Percentiles rank a stretch among this genome's conserved stretches.
phyloP scores from a whole-genome alignment of 73 alveolate genomes.

The Diophrys sp. region DNA sequence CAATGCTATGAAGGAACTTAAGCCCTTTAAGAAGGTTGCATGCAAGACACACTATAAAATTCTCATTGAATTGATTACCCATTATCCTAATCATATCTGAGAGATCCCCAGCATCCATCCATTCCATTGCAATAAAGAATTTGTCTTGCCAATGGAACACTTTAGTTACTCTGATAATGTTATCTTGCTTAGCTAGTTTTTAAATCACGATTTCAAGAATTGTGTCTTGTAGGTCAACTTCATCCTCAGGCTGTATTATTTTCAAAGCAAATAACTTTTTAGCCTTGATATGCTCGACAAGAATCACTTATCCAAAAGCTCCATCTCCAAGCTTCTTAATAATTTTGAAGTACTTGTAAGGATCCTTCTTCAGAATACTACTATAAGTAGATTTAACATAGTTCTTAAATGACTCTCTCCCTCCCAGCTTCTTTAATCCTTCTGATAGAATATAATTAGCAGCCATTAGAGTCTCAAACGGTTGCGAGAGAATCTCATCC shows the following conservation, averaged over 20 bases:
- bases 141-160: slow-evolving; percentile 33
- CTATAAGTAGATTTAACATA: slow-evolving; percentile 28
- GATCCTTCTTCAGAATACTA: slow-evolving; percentile 34
- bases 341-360: slow-evolving; percentile 44
- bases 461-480: slow-evolving; percentile 31
- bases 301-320: slow-evolving; percentile 46
- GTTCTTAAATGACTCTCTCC: slow-evolving; percentile 29
- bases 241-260: slow-evolving; percentile 52
- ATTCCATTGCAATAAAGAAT: slow-evolving; percentile 47
- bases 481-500: slow-evolving; percentile 19
- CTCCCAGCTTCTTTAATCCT: slow-evolving; percentile 24
- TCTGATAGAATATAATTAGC: slow-evolving; percentile 34
- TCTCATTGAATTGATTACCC: slow-evolving; percentile 39
- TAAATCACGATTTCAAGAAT: slow-evolving; percentile 45
- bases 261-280: slow-evolving; percentile 51
- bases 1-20: slow-evolving; percentile 35
- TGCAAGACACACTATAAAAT: slow-evolving; percentile 16
- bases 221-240: slow-evolving; percentile 47
- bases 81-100: slow-evolving; percentile 36
- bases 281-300: slow-evolving; percentile 44
- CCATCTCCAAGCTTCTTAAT: slow-evolving; percentile 44
- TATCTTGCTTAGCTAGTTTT: slow-evolving; percentile 38
- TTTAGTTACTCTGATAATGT: slow-evolving; percentile 30
- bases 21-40: slow-evolving; percentile 13
- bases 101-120: slow-evolving; percentile 66